Conservation (phyloP, 345 rosid genomes). For the Brassica napus region DNA sequence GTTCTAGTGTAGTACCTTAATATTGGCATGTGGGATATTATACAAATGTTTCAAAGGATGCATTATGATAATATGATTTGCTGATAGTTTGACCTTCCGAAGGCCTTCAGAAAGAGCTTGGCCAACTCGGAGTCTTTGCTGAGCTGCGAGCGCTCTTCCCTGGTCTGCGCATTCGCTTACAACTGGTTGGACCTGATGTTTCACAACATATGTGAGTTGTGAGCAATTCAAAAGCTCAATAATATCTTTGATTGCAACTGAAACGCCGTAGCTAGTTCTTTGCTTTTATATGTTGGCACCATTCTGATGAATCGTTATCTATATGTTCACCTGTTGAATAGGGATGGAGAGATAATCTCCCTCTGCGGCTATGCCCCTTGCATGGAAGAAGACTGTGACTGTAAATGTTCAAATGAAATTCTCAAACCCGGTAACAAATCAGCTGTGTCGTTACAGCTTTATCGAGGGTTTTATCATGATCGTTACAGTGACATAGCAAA, state of each 20-base stretch:
- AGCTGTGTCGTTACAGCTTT: slow-evolving; percentile 55
- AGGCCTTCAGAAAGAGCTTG: slow-evolving; percentile 97
- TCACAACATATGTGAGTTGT: slow-evolving; percentile 61
- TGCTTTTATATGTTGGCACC: not conserved
- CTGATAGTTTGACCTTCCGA: slow-evolving; percentile 36
- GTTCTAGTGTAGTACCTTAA: not conserved
- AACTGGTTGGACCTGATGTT: slow-evolving; percentile 81
- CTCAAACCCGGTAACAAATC: slow-evolving; percentile 17
- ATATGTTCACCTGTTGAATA: slow-evolving; percentile 26
- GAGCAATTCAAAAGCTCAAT: not conserved
- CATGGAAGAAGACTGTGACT: slow-evolving; percentile 57
- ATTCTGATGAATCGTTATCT: not conserved
- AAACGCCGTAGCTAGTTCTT: not conserved
- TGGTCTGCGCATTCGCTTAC: slow-evolving; percentile 55
- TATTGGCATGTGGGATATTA: not conserved
- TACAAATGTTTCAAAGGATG: not conserved
- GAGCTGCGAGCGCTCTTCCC: slow-evolving; percentile 84
- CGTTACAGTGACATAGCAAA: slow-evolving; percentile 57
- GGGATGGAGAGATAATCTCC: slow-evolving; percentile 67
- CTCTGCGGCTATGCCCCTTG: slow-evolving; percentile 53
- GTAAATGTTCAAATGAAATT: slow-evolving; percentile 49
- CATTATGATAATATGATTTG: slow-evolving; percentile 19
- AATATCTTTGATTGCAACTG: not conserved
- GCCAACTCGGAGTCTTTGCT: slow-evolving; percentile 75
- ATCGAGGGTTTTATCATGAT: slow-evolving; percentile 78